Percentiles rank a stretch among this genome's conserved stretches.
Conservation (phyloP, 441 rosid species). For the Erodium texanum region DNA sequence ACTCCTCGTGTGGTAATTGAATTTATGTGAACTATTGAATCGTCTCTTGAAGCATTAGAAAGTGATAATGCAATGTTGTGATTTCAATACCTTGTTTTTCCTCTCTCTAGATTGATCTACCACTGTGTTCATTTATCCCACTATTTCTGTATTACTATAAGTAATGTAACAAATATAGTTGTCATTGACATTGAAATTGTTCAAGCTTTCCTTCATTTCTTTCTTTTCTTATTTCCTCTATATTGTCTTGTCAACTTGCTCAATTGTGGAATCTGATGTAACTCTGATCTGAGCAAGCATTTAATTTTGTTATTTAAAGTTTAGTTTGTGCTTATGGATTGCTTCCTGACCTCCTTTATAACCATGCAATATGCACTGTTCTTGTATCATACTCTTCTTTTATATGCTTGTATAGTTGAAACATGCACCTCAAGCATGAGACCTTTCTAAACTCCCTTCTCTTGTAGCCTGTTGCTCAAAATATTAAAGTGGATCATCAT, state of each 20-base stretch:
- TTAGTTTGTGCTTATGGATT: conserved; percentile 29
- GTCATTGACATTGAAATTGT: not conserved
- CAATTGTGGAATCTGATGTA: conserved; percentile 12
- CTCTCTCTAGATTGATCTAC: not conserved
- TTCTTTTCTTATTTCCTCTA: not conserved
- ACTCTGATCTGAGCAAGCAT: conserved; percentile 14
- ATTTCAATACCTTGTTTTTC: conserved; percentile 10
- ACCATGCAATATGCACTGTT: conserved; percentile 50
- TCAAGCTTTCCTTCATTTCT: not conserved
- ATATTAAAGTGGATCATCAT: conserved; percentile 88
- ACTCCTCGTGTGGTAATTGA: conserved; percentile 76
- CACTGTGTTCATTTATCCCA: conserved; percentile 2
- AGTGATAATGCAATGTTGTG: not conserved
- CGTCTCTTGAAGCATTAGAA: conserved; percentile 3
- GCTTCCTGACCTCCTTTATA: not conserved
- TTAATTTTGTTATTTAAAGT: conserved; percentile 56
- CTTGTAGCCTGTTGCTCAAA: conserved; percentile 64
- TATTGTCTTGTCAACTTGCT: not conserved
- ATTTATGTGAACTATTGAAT: conserved; percentile 9
- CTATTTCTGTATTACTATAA: conserved; percentile 1
- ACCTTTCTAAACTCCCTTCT: not conserved
- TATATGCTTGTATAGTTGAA: not conserved
- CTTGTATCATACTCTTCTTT: conserved; percentile 1
- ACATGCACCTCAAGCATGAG: not conserved
- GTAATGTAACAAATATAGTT: not conserved